These are phyloP conservation scores for Dalbergia cochinchinensis DNA, from an alignment of 306 rosid species.

Conservation along the genomic window DNA sequence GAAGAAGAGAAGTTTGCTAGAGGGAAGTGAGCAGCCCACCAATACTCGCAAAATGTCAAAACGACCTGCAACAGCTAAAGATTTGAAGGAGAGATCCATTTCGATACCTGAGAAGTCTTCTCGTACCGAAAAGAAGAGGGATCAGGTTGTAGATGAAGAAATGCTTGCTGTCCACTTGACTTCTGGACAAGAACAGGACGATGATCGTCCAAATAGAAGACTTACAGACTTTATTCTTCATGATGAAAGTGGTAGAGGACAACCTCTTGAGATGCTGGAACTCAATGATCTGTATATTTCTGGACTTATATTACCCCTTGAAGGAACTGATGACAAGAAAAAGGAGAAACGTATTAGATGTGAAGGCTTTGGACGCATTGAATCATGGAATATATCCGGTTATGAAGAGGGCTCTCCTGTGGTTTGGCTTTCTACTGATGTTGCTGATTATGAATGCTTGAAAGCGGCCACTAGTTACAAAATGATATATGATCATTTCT, in stretches of 20 bases:
- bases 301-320: slow-evolving; percentile 75
- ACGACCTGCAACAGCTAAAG: slow-evolving; percentile 79
- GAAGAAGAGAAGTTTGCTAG: slow-evolving; percentile 64
- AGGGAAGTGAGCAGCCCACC: slow-evolving; percentile 53
- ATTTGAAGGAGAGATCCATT: slow-evolving; percentile 72
- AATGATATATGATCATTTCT: slow-evolving; percentile 70
- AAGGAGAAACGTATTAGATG: slow-evolving; percentile 74
- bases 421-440: slow-evolving; percentile 86
- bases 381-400: slow-evolving; percentile 91
- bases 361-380: slow-evolving; percentile 89
- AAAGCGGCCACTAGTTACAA: slow-evolving; percentile 81
- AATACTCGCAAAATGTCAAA: slow-evolving; percentile 78
- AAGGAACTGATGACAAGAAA: slow-evolving; percentile 65
- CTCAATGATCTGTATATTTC: slow-evolving; percentile 74
- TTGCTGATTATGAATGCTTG: slow-evolving; percentile 80
- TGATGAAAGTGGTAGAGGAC: slow-evolving; percentile 65
- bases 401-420: slow-evolving; percentile 89
- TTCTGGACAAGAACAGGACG: slow-evolving; percentile 52
- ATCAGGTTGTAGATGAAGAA: slow-evolving; percentile 72
- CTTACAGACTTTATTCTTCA: slow-evolving; percentile 80
- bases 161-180: slow-evolving; percentile 70
- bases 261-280: slow-evolving; percentile 87
- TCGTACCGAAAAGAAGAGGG: slow-evolving; percentile 66
- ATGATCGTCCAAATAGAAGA: slow-evolving; percentile 75
- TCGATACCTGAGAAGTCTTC: slow-evolving; percentile 59